phyloP scores from a whole-genome alignment of 2,329 filamentous ascomycete genomes.

The Talaromyces sp. region DNA sequence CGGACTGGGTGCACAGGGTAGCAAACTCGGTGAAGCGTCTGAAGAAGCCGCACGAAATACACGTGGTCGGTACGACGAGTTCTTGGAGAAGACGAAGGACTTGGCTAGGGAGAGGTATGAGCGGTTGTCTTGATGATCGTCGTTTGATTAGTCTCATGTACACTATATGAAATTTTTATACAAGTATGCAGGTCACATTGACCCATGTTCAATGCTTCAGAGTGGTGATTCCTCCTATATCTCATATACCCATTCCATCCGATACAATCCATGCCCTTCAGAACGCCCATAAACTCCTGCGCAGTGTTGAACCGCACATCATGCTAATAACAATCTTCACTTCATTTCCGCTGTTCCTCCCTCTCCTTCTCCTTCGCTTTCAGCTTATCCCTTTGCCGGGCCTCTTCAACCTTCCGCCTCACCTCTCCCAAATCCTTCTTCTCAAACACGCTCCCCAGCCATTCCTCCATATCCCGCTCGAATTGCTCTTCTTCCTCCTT shows the following conservation, averaged over 20 bases:
- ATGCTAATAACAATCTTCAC: background rate
- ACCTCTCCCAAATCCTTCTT: constrained; percentile 47
- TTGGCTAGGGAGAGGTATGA: constrained; percentile 48
- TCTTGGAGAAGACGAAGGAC: constrained; percentile 47
- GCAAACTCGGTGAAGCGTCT: constrained; percentile 48
- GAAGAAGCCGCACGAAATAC: constrained; percentile 49
- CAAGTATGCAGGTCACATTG: background rate
- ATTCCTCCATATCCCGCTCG: constrained; percentile 53
- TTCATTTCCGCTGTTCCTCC: constrained; percentile 15
- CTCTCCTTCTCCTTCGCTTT: constrained; percentile 20
- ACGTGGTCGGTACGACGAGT: constrained; percentile 46
- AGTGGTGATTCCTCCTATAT: background rate
- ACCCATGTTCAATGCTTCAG: background rate
- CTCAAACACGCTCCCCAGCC: constrained; percentile 48
- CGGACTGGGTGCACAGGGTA: constrained; percentile 47
- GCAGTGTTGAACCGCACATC: background rate
- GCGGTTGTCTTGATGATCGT: constrained; percentile 30
- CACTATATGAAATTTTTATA: background rate
- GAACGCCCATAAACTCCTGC: background rate
- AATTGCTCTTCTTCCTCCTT: constrained; percentile 53
- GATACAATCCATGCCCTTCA: background rate
- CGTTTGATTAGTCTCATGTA: background rate
- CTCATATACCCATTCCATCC: background rate
- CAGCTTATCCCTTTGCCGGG: background rate
- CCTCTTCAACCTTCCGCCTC: constrained; percentile 30